phyloP scores from a whole-genome alignment of 1,284 basidiomycete species.

The Coniferiporia weirii region DNA sequence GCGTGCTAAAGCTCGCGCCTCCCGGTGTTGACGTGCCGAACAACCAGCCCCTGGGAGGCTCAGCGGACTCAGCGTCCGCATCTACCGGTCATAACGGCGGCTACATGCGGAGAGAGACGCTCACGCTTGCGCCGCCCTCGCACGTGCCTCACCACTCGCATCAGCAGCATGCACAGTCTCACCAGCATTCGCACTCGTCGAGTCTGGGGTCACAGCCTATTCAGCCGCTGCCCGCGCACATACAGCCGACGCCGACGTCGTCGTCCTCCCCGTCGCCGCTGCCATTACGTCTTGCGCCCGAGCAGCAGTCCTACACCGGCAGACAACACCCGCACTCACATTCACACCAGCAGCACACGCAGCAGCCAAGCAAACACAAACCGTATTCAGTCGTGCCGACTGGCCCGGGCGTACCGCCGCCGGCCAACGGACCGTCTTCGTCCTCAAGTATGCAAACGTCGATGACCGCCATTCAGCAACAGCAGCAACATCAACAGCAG shows the following conservation, averaged over 20 bases:
- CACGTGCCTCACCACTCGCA: background rate
- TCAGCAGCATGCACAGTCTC: background rate
- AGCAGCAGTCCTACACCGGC: background rate
- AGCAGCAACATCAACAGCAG: conserved; percentile 8
- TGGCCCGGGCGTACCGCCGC: conserved; percentile 10
- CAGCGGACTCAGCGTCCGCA: conserved; percentile 5
- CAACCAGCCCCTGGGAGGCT: conserved; percentile 1
- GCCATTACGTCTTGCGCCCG: conserved; percentile 1
- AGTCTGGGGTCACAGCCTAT: background rate
- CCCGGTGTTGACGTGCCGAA: conserved; percentile 18
- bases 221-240: background rate
- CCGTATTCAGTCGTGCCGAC: conserved; percentile 11
- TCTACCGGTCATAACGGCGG: conserved; percentile 2
- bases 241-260: background rate
- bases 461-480: conserved; percentile 10
- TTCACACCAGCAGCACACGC: background rate
- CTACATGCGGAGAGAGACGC: conserved; percentile 4
- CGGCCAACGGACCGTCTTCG: background rate
- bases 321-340: background rate
- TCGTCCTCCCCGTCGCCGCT: conserved; percentile 8
- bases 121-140: conserved; percentile 7
- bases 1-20: conserved; percentile 17
- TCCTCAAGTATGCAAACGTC: background rate
- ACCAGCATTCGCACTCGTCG: conserved; percentile 4
- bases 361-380: conserved; percentile 6